Base-by-base conservation (phyloP, 2,329 filamentous ascomycete species). In the Beauveria medogensis region DNA sequence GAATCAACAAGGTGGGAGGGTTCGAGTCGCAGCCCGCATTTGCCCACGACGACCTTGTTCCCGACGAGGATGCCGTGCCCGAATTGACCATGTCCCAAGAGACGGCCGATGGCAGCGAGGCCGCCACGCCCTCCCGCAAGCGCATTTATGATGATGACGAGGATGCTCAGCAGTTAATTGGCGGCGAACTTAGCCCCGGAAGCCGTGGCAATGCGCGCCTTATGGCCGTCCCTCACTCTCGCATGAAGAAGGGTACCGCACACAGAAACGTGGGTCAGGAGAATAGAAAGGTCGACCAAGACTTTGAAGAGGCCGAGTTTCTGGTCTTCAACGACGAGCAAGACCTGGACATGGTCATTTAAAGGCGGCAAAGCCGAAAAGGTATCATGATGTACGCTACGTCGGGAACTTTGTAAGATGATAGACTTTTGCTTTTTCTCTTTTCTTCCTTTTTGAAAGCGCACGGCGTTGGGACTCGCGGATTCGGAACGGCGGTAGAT, bases 1-100 rank as follows among this genome's bases (percentile, higher is more conserved):
- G 90, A 28, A 80, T 94, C 65, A 82, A 91, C 75, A 91, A 87
- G 68, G 80, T 90, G 60, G 90, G 89, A 44, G 89, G 89, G 0
- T 75, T 87, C 47, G 82, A 81, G 34, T 77, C 81, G 30, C 88
- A 91, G 70, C 78, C 83, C 16, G 72, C 76, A 24, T 74, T 69
- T 20, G 60, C 18, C 34, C 53, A 47, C 24, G 52, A 62, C 40
- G 60, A 63, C 18, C 61, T 74, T 5, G 62, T 74, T 5, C 73
- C 73, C 3, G 69, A 68, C 6, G 64, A 74, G 18, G 75, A 79
- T 55, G 73, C 74, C 12, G 65, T 81, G 40, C 80, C 80, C 1
- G 75, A 77, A 34, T 72, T 84, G 55, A 81, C 78, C 24, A 79
- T 80, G 72, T 84, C 82, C 57, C 83, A 85, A 68, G 80, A 82